These are phyloP conservation scores for Penicillium cosmopolitanum DNA, from an alignment of 495 filamentous ascomycete species.

Conservation along the genomic window DNA sequence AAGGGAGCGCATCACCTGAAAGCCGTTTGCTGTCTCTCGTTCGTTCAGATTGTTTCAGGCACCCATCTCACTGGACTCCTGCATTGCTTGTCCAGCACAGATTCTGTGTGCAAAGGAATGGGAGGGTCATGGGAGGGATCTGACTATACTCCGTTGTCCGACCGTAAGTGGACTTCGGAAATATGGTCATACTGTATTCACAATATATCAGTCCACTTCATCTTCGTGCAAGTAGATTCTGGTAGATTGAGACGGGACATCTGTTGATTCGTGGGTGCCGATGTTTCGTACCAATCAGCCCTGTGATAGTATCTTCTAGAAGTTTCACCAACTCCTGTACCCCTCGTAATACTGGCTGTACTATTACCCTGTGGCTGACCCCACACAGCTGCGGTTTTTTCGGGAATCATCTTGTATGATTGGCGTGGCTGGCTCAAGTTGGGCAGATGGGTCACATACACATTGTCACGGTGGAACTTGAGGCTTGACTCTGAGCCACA, in stretches of 20 bases:
- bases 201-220: neutral
- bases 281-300: neutral
- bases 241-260: neutral
- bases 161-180: neutral
- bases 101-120: neutral
- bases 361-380: neutral
- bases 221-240: neutral
- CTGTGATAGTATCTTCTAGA: neutral
- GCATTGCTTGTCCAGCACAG: neutral
- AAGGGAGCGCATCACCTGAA: neutral
- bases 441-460: neutral
- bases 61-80: neutral
- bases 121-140: neutral
- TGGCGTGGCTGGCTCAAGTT: neutral
- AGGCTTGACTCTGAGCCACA: neutral
- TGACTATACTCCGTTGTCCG: constrained; percentile 1
- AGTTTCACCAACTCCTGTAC: neutral
- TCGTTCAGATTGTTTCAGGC: neutral
- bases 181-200: neutral
- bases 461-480: neutral
- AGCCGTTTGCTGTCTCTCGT: neutral
- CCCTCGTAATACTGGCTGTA: too few relatives aligned
- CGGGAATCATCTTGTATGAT: neutral
- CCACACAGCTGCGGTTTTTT: neutral
- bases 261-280: constrained; percentile 3